Evolutionary conservation across 2,329 filamentous ascomycete species (phyloP).

Genomic region (Aspergillus sp.): DNA sequence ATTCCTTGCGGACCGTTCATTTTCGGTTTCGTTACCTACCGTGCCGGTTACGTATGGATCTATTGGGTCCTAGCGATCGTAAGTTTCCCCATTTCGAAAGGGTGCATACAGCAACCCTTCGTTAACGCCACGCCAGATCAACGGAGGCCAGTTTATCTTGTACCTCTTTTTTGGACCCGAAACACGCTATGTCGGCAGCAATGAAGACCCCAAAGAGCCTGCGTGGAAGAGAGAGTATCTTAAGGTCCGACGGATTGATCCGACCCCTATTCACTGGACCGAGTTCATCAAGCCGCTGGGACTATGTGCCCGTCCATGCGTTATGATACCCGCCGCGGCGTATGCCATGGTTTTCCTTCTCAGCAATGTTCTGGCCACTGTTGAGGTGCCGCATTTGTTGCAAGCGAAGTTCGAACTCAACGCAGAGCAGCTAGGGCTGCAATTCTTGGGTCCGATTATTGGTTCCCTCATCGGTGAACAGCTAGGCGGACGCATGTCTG

Average conservation of each 20-base stretch:
- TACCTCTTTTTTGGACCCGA: conserved; percentile 58
- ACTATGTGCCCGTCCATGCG: conserved; percentile 47
- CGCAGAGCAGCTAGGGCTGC: conserved; percentile 59
- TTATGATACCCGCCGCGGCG: conserved; percentile 53
- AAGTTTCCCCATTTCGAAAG: not conserved
- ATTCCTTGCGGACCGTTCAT: conserved; percentile 44
- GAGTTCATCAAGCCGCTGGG: conserved; percentile 56
- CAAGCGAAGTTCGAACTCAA: conserved; percentile 57
- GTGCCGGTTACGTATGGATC: conserved; percentile 58
- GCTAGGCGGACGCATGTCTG: conserved; percentile 56
- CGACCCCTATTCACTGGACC: conserved; percentile 46
- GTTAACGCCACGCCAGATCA: conserved; percentile 42
- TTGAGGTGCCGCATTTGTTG: conserved; percentile 62
- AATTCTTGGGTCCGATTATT: conserved; percentile 60
- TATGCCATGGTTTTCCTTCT: conserved; percentile 62
- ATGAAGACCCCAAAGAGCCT: conserved; percentile 24
- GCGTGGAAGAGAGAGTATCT: conserved; percentile 49
- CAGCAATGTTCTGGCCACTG: conserved; percentile 54
- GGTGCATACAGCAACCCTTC: not conserved
- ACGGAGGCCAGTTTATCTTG: conserved; percentile 56
- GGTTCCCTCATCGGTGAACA: conserved; percentile 62
- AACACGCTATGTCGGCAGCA: conserved; percentile 50
- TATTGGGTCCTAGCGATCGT: conserved; percentile 60
- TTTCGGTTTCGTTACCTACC: conserved; percentile 48
- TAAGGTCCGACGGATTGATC: conserved; percentile 52